Evolutionary conservation across 2,329 filamentous ascomycete species (phyloP).

Genomic region (Endoconidiophora polonica): DNA sequence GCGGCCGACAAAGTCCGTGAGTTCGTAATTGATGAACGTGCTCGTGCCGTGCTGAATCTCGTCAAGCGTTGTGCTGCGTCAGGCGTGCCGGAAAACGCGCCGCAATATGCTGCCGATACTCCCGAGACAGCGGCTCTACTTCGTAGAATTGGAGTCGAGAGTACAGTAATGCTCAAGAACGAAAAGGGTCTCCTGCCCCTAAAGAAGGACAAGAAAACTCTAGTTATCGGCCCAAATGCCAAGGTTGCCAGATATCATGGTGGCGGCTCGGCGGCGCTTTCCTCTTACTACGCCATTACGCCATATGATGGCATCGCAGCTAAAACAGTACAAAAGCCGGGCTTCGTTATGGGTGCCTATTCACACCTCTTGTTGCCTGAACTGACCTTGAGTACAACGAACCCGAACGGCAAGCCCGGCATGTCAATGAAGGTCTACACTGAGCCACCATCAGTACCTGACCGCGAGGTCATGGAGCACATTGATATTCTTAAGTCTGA

Average conservation of each 20-base stretch:
- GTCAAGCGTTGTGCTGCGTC: conserved; percentile 38
- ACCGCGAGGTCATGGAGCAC: conserved; percentile 34
- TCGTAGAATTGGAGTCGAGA: conserved; percentile 48
- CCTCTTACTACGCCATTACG: conserved; percentile 50
- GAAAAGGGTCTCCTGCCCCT: conserved; percentile 46
- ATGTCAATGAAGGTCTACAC: conserved; percentile 47
- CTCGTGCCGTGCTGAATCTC: conserved; percentile 39
- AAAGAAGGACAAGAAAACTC: conserved; percentile 42
- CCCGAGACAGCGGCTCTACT: conserved; percentile 46
- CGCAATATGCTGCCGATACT: conserved; percentile 38
- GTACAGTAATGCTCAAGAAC: conserved; percentile 60
- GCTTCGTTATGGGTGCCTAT: conserved; percentile 44
- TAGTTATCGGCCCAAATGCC: conserved; percentile 41
- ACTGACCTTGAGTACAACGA: conserved; percentile 35
- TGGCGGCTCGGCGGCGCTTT: conserved; percentile 46
- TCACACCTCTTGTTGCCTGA: conserved; percentile 48
- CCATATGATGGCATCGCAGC: conserved; percentile 53
- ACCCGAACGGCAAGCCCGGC: conserved; percentile 35
- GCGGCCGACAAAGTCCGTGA: conserved; percentile 38
- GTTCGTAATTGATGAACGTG: conserved; percentile 40
- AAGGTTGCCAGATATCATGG: conserved; percentile 42
- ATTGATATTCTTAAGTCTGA: conserved; percentile 32
- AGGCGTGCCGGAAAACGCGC: conserved; percentile 36
- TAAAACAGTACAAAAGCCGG: conserved; percentile 27
- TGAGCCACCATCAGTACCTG: conserved; percentile 32